Evolutionary conservation across 805 yeast species (phyloP).

Genomic region (Wickerhamiella domercqiae): DNA sequence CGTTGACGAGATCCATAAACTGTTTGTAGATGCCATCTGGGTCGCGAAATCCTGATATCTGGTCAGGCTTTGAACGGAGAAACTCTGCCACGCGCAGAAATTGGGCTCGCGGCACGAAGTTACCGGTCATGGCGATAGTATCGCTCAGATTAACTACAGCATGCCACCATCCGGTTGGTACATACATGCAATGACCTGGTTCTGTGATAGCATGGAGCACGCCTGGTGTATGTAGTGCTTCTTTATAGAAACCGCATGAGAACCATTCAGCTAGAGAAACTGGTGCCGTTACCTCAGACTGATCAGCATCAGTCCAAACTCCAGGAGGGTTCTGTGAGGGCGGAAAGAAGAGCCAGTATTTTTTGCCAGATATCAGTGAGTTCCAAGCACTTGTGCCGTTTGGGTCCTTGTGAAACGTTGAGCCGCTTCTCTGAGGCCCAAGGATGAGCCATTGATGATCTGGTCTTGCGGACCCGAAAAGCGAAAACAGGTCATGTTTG

Average conservation of each 20-base stretch:
- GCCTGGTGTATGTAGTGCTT: slow-evolving; percentile 31
- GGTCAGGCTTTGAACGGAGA: slow-evolving; percentile 48
- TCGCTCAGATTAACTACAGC: slow-evolving; percentile 66
- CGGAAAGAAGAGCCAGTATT: slow-evolving; percentile 82
- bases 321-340: slow-evolving; percentile 72
- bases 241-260: slow-evolving; percentile 63
- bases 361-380: slow-evolving; percentile 54
- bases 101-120: slow-evolving; percentile 57
- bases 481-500: slow-evolving; percentile 41
- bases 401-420: slow-evolving; percentile 88
- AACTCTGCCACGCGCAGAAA: slow-evolving; percentile 50
- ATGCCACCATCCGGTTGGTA: slow-evolving; percentile 98
- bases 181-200: slow-evolving; percentile 74
- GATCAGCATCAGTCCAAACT: slow-evolving; percentile 56
- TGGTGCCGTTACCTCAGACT: slow-evolving; percentile 82
- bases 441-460: slow-evolving; percentile 86
- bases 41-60: slow-evolving; percentile 56
- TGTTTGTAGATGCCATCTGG: slow-evolving; percentile 46
- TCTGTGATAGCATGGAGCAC: slow-evolving; percentile 59
- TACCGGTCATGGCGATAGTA: slow-evolving; percentile 68
- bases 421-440: slow-evolving; percentile 72
- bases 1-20: slow-evolving; percentile 36
- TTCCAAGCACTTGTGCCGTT: slow-evolving; percentile 88
- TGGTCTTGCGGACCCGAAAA: slow-evolving; percentile 46
- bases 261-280: slow-evolving; percentile 92